These are phyloP conservation scores for Pseudogymnoascus sp. DNA, from an alignment of 2,329 filamentous ascomycete species.

Conservation along the genomic window DNA sequence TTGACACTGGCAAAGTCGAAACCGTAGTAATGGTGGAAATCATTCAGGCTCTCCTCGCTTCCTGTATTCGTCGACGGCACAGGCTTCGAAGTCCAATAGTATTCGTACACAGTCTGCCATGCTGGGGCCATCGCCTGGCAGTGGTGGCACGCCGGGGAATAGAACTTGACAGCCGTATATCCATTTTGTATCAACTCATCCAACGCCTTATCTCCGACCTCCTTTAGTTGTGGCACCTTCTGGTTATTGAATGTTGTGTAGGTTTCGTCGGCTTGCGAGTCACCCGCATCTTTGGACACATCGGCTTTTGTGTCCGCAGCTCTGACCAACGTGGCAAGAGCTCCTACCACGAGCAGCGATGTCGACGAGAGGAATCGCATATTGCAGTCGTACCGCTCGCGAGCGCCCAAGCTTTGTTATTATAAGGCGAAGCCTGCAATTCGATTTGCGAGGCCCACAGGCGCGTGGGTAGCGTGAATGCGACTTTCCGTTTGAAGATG, in stretches of 20 bases:
- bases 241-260: conserved; percentile 39
- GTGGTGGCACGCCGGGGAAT: conserved; percentile 38
- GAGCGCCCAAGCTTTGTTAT: not conserved
- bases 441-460: conserved; percentile 1
- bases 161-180: conserved; percentile 48
- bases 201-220: conserved; percentile 34
- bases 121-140: conserved; percentile 60
- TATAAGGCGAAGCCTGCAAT: not conserved
- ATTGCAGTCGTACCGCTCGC: conserved; percentile 1
- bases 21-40: conserved; percentile 62
- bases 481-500: not conserved
- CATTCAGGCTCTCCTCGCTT: conserved; percentile 39
- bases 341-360: conserved; percentile 6
- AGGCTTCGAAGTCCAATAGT: conserved; percentile 79
- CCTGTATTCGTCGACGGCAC: conserved; percentile 29
- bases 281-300: conserved; percentile 9
- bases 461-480: conserved; percentile 7
- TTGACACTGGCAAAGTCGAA: conserved; percentile 83
- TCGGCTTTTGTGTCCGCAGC: conserved; percentile 2
- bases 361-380: conserved; percentile 11
- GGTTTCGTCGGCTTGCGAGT: not conserved
- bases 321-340: conserved; percentile 3
- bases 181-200: conserved; percentile 41
- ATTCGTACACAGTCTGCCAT: conserved; percentile 92
- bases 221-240: conserved; percentile 40